Evolutionary conservation across 495 filamentous ascomycete species (phyloP).

Genomic region (Talaromyces borbonicus): DNA sequence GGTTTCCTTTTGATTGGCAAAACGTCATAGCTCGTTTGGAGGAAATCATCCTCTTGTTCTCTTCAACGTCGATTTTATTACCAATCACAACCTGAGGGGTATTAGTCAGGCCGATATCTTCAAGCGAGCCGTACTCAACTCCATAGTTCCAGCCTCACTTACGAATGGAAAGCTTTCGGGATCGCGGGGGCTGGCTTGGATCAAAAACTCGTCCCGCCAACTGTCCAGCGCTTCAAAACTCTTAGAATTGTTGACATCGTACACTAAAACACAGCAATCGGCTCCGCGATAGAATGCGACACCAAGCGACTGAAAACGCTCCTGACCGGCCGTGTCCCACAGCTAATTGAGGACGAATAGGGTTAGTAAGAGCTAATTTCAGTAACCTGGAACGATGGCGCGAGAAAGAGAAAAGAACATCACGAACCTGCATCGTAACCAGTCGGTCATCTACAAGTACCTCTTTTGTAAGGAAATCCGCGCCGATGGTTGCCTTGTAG

Average conservation of each 20-base stretch:
- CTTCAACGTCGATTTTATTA: conserved; percentile 98
- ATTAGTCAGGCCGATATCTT: conserved; percentile 2
- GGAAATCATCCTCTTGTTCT: conserved; percentile 94
- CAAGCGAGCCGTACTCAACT: conserved; percentile 1
- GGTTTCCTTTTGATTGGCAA: conserved; percentile 92
- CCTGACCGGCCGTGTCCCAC: conserved; percentile 97
- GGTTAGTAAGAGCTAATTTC: conserved; percentile 7
- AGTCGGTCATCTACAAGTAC: conserved; percentile 93
- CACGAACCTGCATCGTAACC: conserved; percentile 92
- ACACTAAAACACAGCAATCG: conserved; percentile 97
- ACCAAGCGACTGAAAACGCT: conserved; percentile 93
- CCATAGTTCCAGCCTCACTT: conserved; percentile 26
- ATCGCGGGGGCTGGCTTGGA: conserved; percentile 92
- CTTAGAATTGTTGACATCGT: conserved; percentile 98
- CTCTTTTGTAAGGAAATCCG: conserved; percentile 97
- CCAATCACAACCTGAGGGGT: conserved; percentile 94
- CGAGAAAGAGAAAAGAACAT: not conserved
- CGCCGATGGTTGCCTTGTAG: conserved; percentile 99
- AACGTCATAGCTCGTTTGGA: conserved; percentile 93
- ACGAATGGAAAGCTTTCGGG: conserved; percentile 98
- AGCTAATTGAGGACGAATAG: conserved; percentile 44
- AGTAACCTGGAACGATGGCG: not conserved
- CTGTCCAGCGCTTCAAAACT: conserved; percentile 97
- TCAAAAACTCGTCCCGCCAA: conserved; percentile 97
- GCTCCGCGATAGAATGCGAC: conserved; percentile 98